Conservation (phyloP, 768 basidiomycete genomes). For the Leccinum aurantiacum region DNA sequence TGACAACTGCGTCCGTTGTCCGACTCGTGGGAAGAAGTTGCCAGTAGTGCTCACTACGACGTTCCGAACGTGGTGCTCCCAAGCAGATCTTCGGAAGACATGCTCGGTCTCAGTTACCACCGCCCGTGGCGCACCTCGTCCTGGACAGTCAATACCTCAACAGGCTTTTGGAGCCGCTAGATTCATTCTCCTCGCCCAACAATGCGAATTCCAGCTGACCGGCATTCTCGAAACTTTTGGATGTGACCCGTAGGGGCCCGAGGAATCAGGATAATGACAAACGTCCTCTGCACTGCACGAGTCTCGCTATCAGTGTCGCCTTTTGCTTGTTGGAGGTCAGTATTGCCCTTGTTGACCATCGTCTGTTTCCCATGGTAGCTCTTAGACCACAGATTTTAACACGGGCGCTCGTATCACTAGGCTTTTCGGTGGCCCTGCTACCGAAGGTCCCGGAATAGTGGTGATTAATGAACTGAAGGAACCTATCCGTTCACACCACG, state of each 20-base stretch:
- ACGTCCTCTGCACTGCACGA: slow-evolving; percentile 90
- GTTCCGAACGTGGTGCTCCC: slow-evolving; percentile 86
- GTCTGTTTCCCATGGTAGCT: neutral
- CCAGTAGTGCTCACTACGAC: slow-evolving; percentile 35
- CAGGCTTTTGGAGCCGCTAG: slow-evolving; percentile 83
- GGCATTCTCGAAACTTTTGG: slow-evolving; percentile 84
- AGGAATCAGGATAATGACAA: slow-evolving; percentile 75
- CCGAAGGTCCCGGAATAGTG: slow-evolving; percentile 96
- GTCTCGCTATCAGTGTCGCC: slow-evolving; percentile 91
- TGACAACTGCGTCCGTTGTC: too few relatives aligned
- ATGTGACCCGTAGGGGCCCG: slow-evolving; percentile 91
- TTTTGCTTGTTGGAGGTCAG: slow-evolving; percentile 85
- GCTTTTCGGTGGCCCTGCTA: slow-evolving; percentile 92
- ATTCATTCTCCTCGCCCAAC: slow-evolving; percentile 88
- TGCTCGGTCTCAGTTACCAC: slow-evolving; percentile 80
- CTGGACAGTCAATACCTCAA: slow-evolving; percentile 78
- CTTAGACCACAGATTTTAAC: slow-evolving; percentile 83
- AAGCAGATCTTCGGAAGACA: slow-evolving; percentile 92
- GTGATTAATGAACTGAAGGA: slow-evolving; percentile 95
- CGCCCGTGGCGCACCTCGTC: slow-evolving; percentile 80
- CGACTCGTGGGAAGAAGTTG: too few relatives aligned
- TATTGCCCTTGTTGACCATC: neutral
- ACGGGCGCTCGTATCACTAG: slow-evolving; percentile 93
- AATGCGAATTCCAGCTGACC: slow-evolving; percentile 95
- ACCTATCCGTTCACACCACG: slow-evolving; percentile 97